Conservation (phyloP, 371 early-diverging fungal genomes). For the Nematocida sp. region DNA sequence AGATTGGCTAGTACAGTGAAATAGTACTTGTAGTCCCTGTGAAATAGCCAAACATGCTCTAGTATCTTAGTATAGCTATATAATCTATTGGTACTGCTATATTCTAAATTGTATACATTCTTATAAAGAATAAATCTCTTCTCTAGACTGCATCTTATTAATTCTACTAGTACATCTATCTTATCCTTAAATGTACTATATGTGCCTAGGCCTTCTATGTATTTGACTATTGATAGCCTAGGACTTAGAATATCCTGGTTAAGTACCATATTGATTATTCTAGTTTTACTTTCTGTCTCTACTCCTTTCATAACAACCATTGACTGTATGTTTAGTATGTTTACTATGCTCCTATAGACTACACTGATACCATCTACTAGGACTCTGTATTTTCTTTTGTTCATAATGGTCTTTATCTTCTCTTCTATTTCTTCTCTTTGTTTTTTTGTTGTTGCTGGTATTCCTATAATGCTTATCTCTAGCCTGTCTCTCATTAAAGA, state of each 20-base stretch:
- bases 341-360: neutral
- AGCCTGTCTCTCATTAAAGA: no score
- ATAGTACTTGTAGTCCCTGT: constrained; percentile 5
- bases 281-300: neutral
- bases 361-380: neutral
- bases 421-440: neutral
- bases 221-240: neutral
- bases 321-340: neutral
- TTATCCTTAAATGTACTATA: neutral
- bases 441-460: neutral
- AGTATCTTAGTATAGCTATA: constrained; percentile 9
- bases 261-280: neutral
- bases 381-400: neutral
- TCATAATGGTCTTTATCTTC: neutral
- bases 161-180: neutral
- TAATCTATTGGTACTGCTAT: neutral
- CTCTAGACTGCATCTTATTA: neutral
- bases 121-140: constrained; percentile 22
- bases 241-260: constrained; percentile 20
- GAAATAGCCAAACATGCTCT: constrained; percentile 12
- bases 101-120: constrained; percentile 15
- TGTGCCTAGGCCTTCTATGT: neutral
- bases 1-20: neutral
- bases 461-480: no score
- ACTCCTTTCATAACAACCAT: neutral